These are phyloP conservation scores for Articulospora tetracladia DNA, from an alignment of 495 filamentous ascomycete species.

Conservation along the genomic window DNA sequence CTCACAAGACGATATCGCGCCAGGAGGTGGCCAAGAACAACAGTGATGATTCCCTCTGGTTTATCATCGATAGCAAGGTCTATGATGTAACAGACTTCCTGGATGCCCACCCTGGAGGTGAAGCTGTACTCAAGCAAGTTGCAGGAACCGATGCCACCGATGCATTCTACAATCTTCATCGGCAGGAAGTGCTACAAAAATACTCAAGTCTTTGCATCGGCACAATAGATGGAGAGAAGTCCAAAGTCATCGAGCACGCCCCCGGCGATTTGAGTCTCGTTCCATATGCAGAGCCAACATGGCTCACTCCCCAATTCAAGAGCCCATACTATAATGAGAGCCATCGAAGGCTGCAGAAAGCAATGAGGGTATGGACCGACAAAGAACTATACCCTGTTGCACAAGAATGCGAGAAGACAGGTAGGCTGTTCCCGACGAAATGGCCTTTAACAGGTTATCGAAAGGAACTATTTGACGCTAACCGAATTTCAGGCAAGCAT, in stretches of 20 bases:
- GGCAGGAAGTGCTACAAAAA: conserved; percentile 81
- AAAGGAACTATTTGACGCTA: neutral
- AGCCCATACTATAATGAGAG: conserved; percentile 79
- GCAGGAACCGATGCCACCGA: conserved; percentile 81
- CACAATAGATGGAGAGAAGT: conserved; percentile 67
- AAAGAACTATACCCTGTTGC: conserved; percentile 69
- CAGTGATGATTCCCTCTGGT: conserved; percentile 75
- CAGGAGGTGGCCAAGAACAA: conserved; percentile 78
- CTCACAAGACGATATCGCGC: conserved; percentile 55
- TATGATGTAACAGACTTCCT: conserved; percentile 93
- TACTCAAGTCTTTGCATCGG: conserved; percentile 75
- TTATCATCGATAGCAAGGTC: conserved; percentile 85
- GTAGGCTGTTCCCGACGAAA: conserved; percentile 25
- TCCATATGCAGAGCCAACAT: conserved; percentile 78
- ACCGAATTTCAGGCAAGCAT: conserved; percentile 36
- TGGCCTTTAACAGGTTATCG: neutral
- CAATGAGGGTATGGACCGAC: conserved; percentile 72
- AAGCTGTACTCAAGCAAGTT: conserved; percentile 77
- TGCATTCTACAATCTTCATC: conserved; percentile 91
- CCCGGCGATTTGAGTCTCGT: conserved; percentile 69
- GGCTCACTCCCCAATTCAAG: conserved; percentile 76
- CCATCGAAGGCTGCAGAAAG: conserved; percentile 66
- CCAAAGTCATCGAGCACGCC: conserved; percentile 67
- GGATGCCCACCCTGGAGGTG: conserved; percentile 86
- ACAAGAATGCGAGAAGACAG: conserved; percentile 71